Evolutionary conservation across 805 yeast genomes (phyloP).

Genomic region (Saccharomycopsis guyanensis): DNA sequence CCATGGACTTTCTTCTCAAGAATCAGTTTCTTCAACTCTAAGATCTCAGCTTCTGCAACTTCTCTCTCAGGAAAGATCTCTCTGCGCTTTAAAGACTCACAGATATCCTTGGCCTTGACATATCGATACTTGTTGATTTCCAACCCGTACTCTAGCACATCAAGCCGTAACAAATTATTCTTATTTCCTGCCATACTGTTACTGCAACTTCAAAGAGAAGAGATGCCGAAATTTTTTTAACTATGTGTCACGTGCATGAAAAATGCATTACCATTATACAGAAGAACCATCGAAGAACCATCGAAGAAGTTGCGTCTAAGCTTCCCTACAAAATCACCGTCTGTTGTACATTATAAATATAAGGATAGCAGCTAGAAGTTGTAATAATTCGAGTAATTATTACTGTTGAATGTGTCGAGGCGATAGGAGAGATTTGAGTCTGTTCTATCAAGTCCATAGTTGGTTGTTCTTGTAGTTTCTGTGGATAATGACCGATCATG

Average conservation of each 20-base stretch:
- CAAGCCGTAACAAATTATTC: conserved; percentile 32
- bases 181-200: not conserved
- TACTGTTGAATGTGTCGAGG: conserved; percentile 17
- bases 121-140: conserved; percentile 6
- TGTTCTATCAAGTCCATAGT: conserved; percentile 9
- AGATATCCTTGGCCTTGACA: conserved; percentile 27
- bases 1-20: conserved; percentile 45
- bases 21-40: conserved; percentile 35
- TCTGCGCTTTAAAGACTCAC: conserved; percentile 36
- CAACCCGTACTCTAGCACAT: conserved; percentile 40
- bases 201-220: too few species aligned
- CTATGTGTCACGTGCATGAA: too few species aligned
- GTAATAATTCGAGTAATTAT: conserved; percentile 12
- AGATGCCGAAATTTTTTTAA: too few species aligned
- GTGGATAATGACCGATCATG: conserved; percentile 13
- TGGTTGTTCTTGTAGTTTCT: conserved; percentile 16
- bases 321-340: too few species aligned
- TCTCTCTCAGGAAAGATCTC: conserved; percentile 34
- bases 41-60: conserved; percentile 42
- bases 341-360: too few species aligned
- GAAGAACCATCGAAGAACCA: too few species aligned
- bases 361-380: not conserved
- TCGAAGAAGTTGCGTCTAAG: too few species aligned
- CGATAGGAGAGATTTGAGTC: conserved; percentile 13
- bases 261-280: too few species aligned